Evolutionary conservation across 345 rosid genomes (phyloP).

Genomic region (Gossypium thurberi): DNA sequence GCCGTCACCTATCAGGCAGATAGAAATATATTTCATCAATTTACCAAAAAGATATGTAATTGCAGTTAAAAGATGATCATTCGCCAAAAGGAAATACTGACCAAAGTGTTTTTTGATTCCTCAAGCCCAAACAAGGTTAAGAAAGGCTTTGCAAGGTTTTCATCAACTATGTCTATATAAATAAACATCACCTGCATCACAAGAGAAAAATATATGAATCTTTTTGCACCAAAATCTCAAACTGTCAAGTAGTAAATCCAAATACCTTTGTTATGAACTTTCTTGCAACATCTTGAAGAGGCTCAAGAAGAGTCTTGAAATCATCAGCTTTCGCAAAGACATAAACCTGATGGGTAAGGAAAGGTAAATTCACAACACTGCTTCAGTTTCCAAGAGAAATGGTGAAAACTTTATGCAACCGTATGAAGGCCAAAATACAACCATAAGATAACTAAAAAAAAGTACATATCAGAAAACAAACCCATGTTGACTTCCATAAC

Average conservation of each 20-base stretch:
- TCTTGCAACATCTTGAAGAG: constrained; percentile 64
- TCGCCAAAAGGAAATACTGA: constrained; percentile 21
- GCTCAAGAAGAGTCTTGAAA: constrained; percentile 41
- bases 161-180: constrained; percentile 53
- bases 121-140: constrained; percentile 75
- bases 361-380: neutral
- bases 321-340: constrained; percentile 61
- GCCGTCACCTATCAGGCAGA: constrained; percentile 62
- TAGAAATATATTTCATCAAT: constrained; percentile 11
- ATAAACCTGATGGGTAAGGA: constrained; percentile 38
- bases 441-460: neutral
- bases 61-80: neutral
- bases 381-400: neutral
- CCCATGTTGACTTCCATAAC: neutral
- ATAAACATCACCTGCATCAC: constrained; percentile 68
- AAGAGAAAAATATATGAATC: constrained; percentile 10
- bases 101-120: constrained; percentile 51
- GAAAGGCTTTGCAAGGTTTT: constrained; percentile 83
- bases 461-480: neutral
- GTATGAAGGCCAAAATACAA: neutral
- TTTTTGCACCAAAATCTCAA: neutral
- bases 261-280: constrained; percentile 63
- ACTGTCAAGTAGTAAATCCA: constrained; percentile 9
- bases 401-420: neutral
- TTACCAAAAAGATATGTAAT: neutral